Evolutionary conservation across 495 filamentous ascomycete genomes (phyloP).

Genomic region (Aspergillus steynii): DNA sequence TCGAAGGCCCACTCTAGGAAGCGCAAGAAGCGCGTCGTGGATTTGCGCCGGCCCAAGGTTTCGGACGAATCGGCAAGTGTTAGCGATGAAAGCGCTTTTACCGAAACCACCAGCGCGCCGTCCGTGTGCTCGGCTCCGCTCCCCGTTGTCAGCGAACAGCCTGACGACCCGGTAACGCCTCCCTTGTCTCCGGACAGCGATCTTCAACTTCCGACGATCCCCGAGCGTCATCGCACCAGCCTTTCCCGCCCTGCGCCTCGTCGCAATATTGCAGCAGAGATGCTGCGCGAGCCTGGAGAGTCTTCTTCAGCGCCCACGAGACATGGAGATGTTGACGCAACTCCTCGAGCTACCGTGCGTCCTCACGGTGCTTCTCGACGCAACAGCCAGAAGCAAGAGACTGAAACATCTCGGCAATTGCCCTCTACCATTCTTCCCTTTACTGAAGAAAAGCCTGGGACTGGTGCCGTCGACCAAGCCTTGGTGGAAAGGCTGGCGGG

Average conservation of each 20-base stretch:
- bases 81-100: slow-evolving; percentile 50
- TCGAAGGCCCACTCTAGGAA: slow-evolving; percentile 68
- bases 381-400: slow-evolving; percentile 33
- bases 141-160: slow-evolving; percentile 39
- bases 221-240: slow-evolving; percentile 41
- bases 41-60: slow-evolving; percentile 70
- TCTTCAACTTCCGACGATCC: slow-evolving; percentile 37
- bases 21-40: slow-evolving; percentile 92
- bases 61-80: slow-evolving; percentile 55
- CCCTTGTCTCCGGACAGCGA: slow-evolving; percentile 38
- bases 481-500: slow-evolving; percentile 90
- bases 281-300: slow-evolving; percentile 23
- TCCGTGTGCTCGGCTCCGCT: slow-evolving; percentile 47
- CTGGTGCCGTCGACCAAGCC: slow-evolving; percentile 73
- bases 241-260: slow-evolving; percentile 29
- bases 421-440: slow-evolving; percentile 43
- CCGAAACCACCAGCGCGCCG: slow-evolving; percentile 39
- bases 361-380: slow-evolving; percentile 12
- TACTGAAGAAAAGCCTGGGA: slow-evolving; percentile 31
- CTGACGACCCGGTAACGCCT: slow-evolving; percentile 49
- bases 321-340: slow-evolving; percentile 36
- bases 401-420: slow-evolving; percentile 31
- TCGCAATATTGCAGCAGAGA: slow-evolving; percentile 20
- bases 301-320: slow-evolving; percentile 33
- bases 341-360: slow-evolving; percentile 35